phyloP scores from a whole-genome alignment of 495 filamentous ascomycete genomes.

The Lentithecium fluviatile region DNA sequence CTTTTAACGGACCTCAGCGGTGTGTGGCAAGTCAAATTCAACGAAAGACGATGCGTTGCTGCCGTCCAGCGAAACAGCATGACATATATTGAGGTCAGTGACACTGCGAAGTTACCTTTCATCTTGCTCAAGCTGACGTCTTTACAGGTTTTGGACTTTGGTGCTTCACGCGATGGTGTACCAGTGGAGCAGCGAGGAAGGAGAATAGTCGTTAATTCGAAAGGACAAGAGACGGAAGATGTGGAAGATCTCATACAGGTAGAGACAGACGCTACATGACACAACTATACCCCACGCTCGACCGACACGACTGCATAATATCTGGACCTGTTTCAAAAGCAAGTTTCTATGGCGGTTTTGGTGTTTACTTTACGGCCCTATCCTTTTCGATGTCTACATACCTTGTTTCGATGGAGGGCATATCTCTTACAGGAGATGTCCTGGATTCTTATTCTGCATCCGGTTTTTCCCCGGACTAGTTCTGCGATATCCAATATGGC shows the following conservation, averaged over 20 bases:
- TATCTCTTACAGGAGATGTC: too few species aligned
- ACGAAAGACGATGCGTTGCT: conserved; percentile 91
- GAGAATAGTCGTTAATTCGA: conserved; percentile 72
- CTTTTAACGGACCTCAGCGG: conserved; percentile 92
- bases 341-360: conserved; percentile 13
- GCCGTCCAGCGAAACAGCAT: conserved; percentile 89
- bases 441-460: too few species aligned
- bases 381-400: too few species aligned
- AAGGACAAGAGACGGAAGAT: conserved; percentile 42
- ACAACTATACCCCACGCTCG: conserved; percentile 1
- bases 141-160: conserved; percentile 55
- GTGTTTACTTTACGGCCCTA: conserved; percentile 4
- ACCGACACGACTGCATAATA: conserved; percentile 11
- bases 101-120: neutral
- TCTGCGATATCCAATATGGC: too few species aligned
- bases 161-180: conserved; percentile 65
- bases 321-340: conserved; percentile 6
- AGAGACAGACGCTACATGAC: conserved; percentile 12
- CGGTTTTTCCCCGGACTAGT: too few species aligned
- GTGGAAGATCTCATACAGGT: conserved; percentile 35
- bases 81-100: conserved; percentile 91
- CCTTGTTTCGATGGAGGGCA: too few species aligned
- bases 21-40: conserved; percentile 99
- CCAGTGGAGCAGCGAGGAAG: conserved; percentile 65
- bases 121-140: conserved; percentile 10